Base-by-base conservation (phyloP, 768 basidiomycete species). In the Trichaptum fuscoviolaceum region DNA sequence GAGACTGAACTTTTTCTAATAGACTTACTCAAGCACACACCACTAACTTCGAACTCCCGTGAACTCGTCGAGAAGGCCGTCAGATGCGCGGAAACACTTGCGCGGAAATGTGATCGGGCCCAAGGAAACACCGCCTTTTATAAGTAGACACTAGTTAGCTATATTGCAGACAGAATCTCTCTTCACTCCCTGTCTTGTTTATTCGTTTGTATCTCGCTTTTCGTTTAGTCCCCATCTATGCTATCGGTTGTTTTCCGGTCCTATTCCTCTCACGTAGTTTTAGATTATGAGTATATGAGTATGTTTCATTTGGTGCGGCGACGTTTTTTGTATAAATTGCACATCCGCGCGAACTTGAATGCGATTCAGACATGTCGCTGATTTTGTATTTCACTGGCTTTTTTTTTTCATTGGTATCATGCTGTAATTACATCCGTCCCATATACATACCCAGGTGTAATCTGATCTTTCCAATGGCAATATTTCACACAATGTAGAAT, bases 31-130 rank as follows among this genome's bases (percentile, higher is more conserved):
- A 74, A 80, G 26, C 78, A 82, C 65, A 85, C 84, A 23, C 84
- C 87, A 23, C 64, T 74, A 8, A 77, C 79, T 15, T 85, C 81
- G 17, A 80, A 81, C 1, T 82, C 85, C 0, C 79, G 80, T 58
- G 76, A 80, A 18, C 76, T 88, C 61, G 84, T 88, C 7, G 84
- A 85, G 73, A 80, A 81, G 7, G 88, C 88, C 18, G 76, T 86
- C 57, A 84, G 87, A 66, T 82, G 79, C 61, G 85, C 87, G 26
- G 70, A 76, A 42, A 78, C 84, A n/a, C 85, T 89, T 63, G 88
- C 88, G 57, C 74, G 78, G 72, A 82, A 82, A 68, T 89, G 88
- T 67, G 84, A 89, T 70, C 79, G 78, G 23, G 87, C 86, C 18
- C 88, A 89, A 73, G 80, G 76, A 62, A 87, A 87, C 68, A 76